Evolutionary conservation across 1,139 yeast genomes (phyloP), one percentile per base, ranked within the genome.

Genomic region (Taphrina wiesneri): DNA sequence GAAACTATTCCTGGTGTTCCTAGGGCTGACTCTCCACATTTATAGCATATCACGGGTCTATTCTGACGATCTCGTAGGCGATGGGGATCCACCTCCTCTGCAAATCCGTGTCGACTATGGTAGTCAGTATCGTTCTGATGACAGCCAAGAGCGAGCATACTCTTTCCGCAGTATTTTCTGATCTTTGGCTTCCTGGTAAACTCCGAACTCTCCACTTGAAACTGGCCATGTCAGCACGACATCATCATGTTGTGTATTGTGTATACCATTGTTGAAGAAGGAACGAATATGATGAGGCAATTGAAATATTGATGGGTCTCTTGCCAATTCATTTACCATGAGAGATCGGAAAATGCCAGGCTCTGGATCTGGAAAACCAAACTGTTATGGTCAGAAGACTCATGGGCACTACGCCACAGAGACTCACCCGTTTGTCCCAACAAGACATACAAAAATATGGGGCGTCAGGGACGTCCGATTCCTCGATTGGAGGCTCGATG

Each of bases 401-500:
- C 15, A 15, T 15, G 9, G 6, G 36, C 34, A 30, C 6, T 6
- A 30, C 34, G 6, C 34, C 6, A 30, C 11, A 6, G 34, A 30
- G n/a, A 64, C 69, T 36, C 67, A 71, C 74, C 39, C 73, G 23
- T 52, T 68, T 72, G 7, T 70, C 68, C 51, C 67, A 67, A 56
- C 99, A 93, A 72, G 87, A 90, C 30, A 83, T 83, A 77, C 99
- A 93, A 70, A 82, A 85, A 98, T 98, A 93, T 6, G 73, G 60
- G 72, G 85, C 90, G 34, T 89, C 97, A 0, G 97, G 97, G 7
- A 91, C 79, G 51, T 84, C 81, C 54, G 79, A 80, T 56, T 86
- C 87, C 70, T 88, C 93, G 28, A 88, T 77, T 0, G 99, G 98
- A 1, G 98, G 98, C 71, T 90, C 88, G 70, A 93, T 84, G 75